Conservation (phyloP, 495 filamentous ascomycete species). For the Xanthoparmelia taractica region DNA sequence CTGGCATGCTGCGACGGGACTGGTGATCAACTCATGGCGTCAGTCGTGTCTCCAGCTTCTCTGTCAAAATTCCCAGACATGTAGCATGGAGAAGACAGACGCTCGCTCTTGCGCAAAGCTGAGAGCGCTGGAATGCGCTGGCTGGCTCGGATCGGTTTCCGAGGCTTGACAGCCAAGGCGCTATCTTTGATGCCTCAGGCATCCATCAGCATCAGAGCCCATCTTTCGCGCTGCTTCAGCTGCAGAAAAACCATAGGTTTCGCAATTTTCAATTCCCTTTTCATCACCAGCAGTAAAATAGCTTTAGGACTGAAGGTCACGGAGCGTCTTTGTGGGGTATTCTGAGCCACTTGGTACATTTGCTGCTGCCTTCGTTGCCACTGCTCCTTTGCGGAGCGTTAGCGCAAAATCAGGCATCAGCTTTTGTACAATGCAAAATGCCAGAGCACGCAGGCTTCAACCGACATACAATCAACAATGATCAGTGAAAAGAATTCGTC, state of each 20-base stretch:
- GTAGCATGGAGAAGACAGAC: background rate
- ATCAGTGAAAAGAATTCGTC: background rate
- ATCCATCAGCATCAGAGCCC: background rate
- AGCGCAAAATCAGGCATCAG: slow-evolving; percentile 22
- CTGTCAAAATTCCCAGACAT: background rate
- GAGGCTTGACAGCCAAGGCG: slow-evolving; percentile 3
- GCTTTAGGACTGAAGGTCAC: background rate
- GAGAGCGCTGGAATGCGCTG: background rate
- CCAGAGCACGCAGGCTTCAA: background rate
- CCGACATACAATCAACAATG: background rate
- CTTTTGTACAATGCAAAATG: slow-evolving; percentile 17
- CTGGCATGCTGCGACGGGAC: background rate
- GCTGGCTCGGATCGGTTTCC: background rate
- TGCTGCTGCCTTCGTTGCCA: slow-evolving; percentile 22
- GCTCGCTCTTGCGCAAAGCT: background rate
- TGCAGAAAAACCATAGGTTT: background rate
- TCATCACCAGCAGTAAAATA: background rate
- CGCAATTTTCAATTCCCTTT: background rate
- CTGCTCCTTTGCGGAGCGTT: background rate
- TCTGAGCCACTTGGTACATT: slow-evolving; percentile 20
- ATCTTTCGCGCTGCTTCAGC: background rate
- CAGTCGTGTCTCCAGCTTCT: background rate
- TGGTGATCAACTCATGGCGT: background rate
- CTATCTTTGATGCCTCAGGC: background rate
- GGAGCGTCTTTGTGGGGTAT: background rate